phyloP scores from a whole-genome alignment of 2,329 filamentous ascomycete species.

The Claviceps arundinis region DNA sequence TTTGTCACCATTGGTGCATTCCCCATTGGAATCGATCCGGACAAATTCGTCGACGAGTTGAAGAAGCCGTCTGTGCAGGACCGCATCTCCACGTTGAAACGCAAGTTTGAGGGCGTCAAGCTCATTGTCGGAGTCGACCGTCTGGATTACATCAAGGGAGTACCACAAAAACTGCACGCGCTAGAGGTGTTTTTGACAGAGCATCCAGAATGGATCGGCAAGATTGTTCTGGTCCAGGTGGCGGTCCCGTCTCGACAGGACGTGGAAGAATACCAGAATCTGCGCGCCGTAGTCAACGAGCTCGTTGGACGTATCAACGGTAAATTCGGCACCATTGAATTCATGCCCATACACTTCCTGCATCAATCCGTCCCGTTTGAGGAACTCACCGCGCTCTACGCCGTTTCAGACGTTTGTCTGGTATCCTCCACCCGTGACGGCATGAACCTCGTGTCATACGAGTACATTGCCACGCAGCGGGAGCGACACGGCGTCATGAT shows the following conservation, averaged over 20 bases:
- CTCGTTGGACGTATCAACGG: conserved; percentile 94
- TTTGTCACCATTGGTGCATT: conserved; percentile 89
- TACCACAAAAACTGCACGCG: conserved; percentile 93
- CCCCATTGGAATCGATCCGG: conserved; percentile 93
- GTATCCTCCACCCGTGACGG: conserved; percentile 94
- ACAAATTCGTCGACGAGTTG: conserved; percentile 85
- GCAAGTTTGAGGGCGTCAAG: conserved; percentile 92
- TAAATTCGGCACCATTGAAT: conserved; percentile 91
- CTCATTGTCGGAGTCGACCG: conserved; percentile 94
- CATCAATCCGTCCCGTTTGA: conserved; percentile 94
- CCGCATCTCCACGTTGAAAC: conserved; percentile 69
- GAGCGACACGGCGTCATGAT: conserved; percentile 89
- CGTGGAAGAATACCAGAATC: conserved; percentile 95
- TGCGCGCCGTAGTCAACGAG: conserved; percentile 91
- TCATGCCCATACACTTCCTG: conserved; percentile 97
- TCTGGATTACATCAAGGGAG: conserved; percentile 96
- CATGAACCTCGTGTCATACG: conserved; percentile 97
- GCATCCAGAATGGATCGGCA: conserved; percentile 95
- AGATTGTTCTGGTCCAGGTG: conserved; percentile 91
- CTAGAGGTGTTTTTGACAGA: conserved; percentile 94
- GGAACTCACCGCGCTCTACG: conserved; percentile 86
- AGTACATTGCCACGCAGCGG: conserved; percentile 91
- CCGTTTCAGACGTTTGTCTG: conserved; percentile 81
- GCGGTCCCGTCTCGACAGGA: conserved; percentile 90
- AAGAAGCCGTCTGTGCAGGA: conserved; percentile 77